A percentile compares a stretch with the other conserved stretches of the same genome.
phyloP scores from a whole-genome alignment of 2,329 filamentous ascomycete genomes.

The Alternaria rosae region DNA sequence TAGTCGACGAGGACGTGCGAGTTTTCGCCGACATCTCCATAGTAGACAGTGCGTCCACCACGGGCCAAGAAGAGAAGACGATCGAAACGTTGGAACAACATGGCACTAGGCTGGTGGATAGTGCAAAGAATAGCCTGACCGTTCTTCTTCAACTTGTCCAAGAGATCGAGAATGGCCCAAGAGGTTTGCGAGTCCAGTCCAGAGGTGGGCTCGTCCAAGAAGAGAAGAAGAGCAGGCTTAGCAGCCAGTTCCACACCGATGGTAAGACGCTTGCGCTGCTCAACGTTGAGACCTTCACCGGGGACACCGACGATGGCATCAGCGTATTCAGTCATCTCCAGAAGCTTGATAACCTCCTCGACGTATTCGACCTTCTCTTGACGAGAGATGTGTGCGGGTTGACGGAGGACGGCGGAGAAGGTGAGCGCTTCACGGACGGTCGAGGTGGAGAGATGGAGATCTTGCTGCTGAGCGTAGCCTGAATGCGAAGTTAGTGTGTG shows the following conservation, averaged over 20 bases:
- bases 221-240: constrained; percentile 86
- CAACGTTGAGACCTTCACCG: constrained; percentile 76
- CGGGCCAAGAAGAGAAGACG: constrained; percentile 78
- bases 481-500: neutral
- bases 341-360: constrained; percentile 85
- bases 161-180: constrained; percentile 86
- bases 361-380: constrained; percentile 87
- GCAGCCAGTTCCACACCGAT: constrained; percentile 97
- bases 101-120: constrained; percentile 95
- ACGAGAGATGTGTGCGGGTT: constrained; percentile 75
- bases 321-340: constrained; percentile 90
- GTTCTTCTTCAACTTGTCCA: constrained; percentile 87
- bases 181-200: constrained; percentile 93
- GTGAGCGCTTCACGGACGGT: constrained; percentile 88
- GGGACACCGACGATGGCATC: constrained; percentile 91
- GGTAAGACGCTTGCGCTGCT: constrained; percentile 78
- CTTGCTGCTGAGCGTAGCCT: constrained; percentile 85
- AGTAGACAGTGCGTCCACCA: constrained; percentile 82
- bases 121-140: constrained; percentile 91
- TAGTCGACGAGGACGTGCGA: constrained; percentile 73
- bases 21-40: constrained; percentile 78
- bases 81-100: constrained; percentile 92
- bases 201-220: constrained; percentile 94
- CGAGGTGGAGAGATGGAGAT: constrained; percentile 82
- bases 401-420: constrained; percentile 85